Conservation (phyloP, 176 grass and related monocot species). For the Carex myosuroides region DNA sequence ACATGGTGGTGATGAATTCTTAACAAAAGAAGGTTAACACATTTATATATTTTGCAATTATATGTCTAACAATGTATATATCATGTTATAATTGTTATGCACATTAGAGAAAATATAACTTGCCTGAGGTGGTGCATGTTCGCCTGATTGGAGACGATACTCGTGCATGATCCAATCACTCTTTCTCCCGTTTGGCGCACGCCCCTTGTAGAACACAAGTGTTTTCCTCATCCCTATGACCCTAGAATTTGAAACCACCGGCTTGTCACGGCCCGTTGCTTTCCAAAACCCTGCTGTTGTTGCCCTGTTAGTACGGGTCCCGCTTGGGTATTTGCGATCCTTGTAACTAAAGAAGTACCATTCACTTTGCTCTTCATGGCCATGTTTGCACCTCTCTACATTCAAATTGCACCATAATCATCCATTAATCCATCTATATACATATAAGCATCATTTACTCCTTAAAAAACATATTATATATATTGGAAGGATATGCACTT, state of each 20-base stretch:
- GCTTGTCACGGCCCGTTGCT: conserved; percentile 86
- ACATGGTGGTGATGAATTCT: background rate
- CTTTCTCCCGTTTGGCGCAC: conserved; percentile 65
- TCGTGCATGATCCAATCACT: conserved; percentile 97
- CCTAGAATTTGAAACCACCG: conserved; percentile 37
- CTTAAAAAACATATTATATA: background rate
- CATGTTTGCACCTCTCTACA: conserved; percentile 52
- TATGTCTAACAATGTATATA: background rate
- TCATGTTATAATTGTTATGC: background rate
- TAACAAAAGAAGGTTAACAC: background rate
- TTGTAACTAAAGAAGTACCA: conserved; percentile 99
- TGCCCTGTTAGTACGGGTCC: conserved; percentile 71
- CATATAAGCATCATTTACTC: background rate
- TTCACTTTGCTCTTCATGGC: conserved; percentile 52
- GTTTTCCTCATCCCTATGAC: conserved; percentile 97
- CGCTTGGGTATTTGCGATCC: conserved; percentile 92
- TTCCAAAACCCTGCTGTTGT: conserved; percentile 87
- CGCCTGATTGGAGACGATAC: conserved; percentile 66
- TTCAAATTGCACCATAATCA: background rate
- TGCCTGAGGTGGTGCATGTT: conserved; percentile 69
- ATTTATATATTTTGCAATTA: background rate
- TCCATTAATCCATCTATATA: background rate
- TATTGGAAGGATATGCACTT: background rate
- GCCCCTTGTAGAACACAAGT: conserved; percentile 93
- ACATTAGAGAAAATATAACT: conserved; percentile 6